Base-by-base conservation (phyloP, 768 basidiomycete species). In the Suillus subluteus region DNA sequence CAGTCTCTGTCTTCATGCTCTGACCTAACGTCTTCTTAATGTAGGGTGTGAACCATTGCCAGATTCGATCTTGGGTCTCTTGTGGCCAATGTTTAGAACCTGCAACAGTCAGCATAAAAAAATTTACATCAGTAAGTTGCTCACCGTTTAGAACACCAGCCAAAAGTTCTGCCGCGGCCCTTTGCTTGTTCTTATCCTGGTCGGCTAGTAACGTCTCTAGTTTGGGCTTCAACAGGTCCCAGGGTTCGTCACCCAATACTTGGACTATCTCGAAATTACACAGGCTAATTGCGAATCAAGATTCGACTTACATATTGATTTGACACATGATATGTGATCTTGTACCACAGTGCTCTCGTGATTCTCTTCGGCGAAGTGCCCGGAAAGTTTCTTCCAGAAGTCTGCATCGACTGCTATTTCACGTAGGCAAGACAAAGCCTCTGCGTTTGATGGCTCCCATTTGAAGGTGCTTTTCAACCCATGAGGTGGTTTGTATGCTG, bases 51-150 rank as follows among this genome's bases (percentile, higher is more conserved):
- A 94, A 87, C 96, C 96, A 98, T 50, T 83, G 79, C 94, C 94
- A 96, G 2, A 98, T 76, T 23, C 74, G 73, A 52, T 85, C 74
- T 75, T 95, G 91, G 68, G 88, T 87, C n/a, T 81, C 78, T 3
- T 84, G 81, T 0, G 92, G 84, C 96, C 96, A 98, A 73, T 96
- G 93, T 76, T 95, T 95, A 4, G 91, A 90, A 11, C 93, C 94
- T 88, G 73, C 30, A 63, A 65, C 76, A 62, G 50, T 23, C 48
- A 48, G 23, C 44, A 4, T 41, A n/a, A 11, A 44, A 65, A 30
- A n/a, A 6, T n/a, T 4, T 11, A 4, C 67, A 65, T 35, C 6
- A 62, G 12, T 18, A 7, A 32, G 21, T 16, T 64, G 35, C 74
- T 62, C 72, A 86, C 90, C 91, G 68, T 85, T 84, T 30, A 92